Base-by-base conservation (phyloP, 805 yeast species). In the Schwanniomyces vanrijiae region DNA sequence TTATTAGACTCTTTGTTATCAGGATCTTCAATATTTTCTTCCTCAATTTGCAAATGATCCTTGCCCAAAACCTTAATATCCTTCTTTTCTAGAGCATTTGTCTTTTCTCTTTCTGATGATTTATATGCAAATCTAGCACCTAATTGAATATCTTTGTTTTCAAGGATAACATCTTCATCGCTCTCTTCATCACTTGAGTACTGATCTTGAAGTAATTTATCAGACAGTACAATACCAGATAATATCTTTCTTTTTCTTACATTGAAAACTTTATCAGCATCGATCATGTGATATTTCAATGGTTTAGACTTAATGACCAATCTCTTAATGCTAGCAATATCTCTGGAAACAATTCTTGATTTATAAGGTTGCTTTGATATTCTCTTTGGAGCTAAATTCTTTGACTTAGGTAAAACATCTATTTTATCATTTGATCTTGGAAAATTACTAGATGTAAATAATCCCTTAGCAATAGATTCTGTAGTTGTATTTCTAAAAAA, bases 241-340 rank as follows among this genome's bases (percentile, higher is more conserved):
- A 59, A 47, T 6, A 60, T 49, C 45, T 69, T 61, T 50, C 65
- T 65, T 44, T 64, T 62, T 42, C 66, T 70, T n/a, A 65, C 44
- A 38, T 55, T 62, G 44, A 73, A 59, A 0, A 73, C 76, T 45
- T 65, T 66, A 48, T 73, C 70, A 1, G 76, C 72, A 49, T 73
- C 67, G 38, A 73, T 73, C 24, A 70, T 51, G 49, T 73, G 76
- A 50, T 64, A 73, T 37, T 69, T 69, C 37, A 64, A 55, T 2
- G 77, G 78, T 45, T 68, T 69, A 2, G 74, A 64, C 42, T 69
- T 69, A 42, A 73, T 68, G 4, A 71, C 63, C 40, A 73, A 57
- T 40, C 65, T 62, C 45, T 67, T 70, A 47, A 68, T 54, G 28
- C 65, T 63, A 1, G 69, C 68, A 1, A 52, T 55, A 13, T 57